Percentiles rank a stretch among this genome's conserved stretches.
These are phyloP conservation scores for Beauveria australis DNA, from an alignment of 2,329 filamentous ascomycete species.

Conservation along the genomic window DNA sequence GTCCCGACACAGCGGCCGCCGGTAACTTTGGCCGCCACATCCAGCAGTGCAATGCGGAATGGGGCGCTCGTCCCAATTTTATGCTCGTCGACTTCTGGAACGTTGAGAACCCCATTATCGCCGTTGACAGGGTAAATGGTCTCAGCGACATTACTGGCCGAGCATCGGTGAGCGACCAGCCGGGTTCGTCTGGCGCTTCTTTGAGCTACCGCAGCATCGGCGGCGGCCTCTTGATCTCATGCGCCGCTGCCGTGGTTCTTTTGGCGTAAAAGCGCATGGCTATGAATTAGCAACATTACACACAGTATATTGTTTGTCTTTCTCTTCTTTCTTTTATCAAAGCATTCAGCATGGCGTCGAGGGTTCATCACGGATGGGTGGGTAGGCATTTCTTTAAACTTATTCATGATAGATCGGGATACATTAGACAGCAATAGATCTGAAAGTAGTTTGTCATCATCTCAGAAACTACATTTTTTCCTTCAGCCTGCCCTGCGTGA, in stretches of 20 bases:
- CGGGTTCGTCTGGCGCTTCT: neutral
- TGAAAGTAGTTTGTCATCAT: neutral
- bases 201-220: neutral
- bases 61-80: constrained; percentile 59
- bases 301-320: neutral
- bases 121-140: constrained; percentile 61
- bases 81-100: constrained; percentile 76
- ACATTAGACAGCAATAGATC: neutral
- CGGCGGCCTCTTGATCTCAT: neutral
- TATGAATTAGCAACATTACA: neutral
- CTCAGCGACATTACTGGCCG: constrained; percentile 33
- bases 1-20: constrained; percentile 39
- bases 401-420: neutral
- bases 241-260: neutral
- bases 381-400: neutral
- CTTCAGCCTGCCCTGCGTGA: neutral
- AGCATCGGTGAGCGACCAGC: constrained; percentile 15
- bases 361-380: neutral
- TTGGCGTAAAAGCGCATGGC: neutral
- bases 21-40: constrained; percentile 51
- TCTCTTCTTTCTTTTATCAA: neutral
- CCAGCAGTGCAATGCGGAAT: constrained; percentile 45
- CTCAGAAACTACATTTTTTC: too few species aligned
- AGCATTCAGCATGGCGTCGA: constrained; percentile 2
- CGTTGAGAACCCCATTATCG: constrained; percentile 58